Percentiles rank a stretch among this genome's conserved stretches.
These are phyloP conservation scores for Pseudoscleropodium purum DNA, from an alignment of 225 moss, liverwort and hornwort species.

Conservation along the genomic window DNA sequence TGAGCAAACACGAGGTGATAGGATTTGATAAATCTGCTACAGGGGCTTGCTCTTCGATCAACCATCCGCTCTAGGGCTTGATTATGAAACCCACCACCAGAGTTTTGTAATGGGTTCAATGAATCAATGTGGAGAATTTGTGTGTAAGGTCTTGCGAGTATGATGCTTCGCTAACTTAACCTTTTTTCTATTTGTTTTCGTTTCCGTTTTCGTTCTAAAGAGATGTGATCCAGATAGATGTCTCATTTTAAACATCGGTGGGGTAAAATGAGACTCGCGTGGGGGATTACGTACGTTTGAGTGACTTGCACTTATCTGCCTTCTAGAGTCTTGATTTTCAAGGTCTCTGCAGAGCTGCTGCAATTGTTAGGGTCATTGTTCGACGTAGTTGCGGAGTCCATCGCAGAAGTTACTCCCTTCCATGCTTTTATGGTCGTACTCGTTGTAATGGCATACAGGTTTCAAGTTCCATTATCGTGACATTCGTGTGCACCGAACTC, in stretches of 20 bases:
- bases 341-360: background rate
- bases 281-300: background rate
- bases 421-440: too few relatives aligned
- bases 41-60: background rate
- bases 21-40: too few relatives aligned
- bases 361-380: too few relatives aligned
- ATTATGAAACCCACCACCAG: background rate
- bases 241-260: background rate
- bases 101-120: background rate
- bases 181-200: background rate
- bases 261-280: background rate
- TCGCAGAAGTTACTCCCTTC: too few relatives aligned
- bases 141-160: background rate
- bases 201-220: background rate
- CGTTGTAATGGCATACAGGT: too few relatives aligned
- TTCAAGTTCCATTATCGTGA: too few relatives aligned
- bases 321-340: background rate
- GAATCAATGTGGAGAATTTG: background rate
- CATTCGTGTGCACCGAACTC: too few relatives aligned
- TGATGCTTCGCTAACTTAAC: background rate
- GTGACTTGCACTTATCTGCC: background rate
- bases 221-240: background rate
- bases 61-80: background rate
- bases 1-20: too few relatives aligned
- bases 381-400: too few relatives aligned